These are phyloP conservation scores for Macroventuria anomochaeta DNA, from an alignment of 2,329 filamentous ascomycete genomes.

Conservation along the genomic window DNA sequence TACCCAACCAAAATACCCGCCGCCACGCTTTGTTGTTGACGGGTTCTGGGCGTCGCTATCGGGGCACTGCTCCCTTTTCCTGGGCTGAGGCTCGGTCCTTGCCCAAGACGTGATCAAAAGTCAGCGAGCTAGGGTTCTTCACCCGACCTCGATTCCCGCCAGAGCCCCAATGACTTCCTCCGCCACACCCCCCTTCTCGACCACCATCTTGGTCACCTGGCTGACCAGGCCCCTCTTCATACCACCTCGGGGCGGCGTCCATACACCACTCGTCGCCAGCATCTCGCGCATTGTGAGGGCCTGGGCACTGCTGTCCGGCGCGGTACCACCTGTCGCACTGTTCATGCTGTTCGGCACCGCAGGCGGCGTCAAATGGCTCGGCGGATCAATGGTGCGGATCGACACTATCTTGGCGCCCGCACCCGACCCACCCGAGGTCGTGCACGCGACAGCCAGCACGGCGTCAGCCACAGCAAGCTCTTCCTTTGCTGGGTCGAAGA, in stretches of 20 bases:
- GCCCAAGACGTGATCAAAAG: too few species aligned
- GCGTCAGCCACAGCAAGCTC: constrained; percentile 93
- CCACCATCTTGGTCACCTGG: constrained; percentile 75
- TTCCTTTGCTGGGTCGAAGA: constrained; percentile 91
- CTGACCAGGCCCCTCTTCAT: constrained; percentile 76
- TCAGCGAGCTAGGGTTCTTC: too few species aligned
- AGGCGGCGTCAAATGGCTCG: constrained; percentile 56
- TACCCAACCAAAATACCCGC: too few species aligned
- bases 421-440: constrained; percentile 40
- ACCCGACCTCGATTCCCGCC: constrained; percentile 68
- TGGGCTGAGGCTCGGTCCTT: too few species aligned
- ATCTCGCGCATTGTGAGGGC: constrained; percentile 59
- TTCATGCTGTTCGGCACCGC: constrained; percentile 58
- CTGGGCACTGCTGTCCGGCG: constrained; percentile 48
- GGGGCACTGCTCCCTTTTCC: too few species aligned
- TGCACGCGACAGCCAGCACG: constrained; percentile 83
- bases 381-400: constrained; percentile 58
- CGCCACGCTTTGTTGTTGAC: too few species aligned
- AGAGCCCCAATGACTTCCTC: constrained; percentile 85
- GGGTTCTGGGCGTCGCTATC: too few species aligned
- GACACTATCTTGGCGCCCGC: constrained; percentile 50
- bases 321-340: constrained; percentile 52
- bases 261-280: constrained; percentile 71
- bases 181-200: constrained; percentile 79
- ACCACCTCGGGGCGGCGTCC: constrained; percentile 84